Base-by-base conservation (phyloP, 139 green algal species). In the Chlorella ohadii region DNA sequence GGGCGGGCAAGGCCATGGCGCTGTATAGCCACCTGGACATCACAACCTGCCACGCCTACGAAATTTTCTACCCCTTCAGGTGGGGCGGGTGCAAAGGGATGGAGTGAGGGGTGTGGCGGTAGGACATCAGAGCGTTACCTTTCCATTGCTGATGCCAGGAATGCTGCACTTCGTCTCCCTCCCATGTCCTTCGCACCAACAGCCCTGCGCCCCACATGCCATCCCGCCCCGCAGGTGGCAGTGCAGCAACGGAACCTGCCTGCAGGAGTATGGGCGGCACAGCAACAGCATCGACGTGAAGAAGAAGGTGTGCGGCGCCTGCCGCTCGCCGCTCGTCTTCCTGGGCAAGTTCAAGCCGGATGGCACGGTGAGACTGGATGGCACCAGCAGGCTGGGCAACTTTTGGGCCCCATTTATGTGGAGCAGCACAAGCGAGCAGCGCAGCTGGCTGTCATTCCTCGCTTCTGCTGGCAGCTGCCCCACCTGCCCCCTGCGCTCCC, bases 11-110 rank as follows among this genome's bases (percentile, higher is more conserved):
- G 0, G 88, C 88, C 16, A 87, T 86, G 83, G 31, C 11, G 59
- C 55, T 71, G 22, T 80, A 87, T 79, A 87, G 85, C 9, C 64
- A 90, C 31, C 55, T 94, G 56, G 41, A 90, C 41, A 83, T 95
- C 47, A 91, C 83, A 71, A 94, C 91, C 12, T 94, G 92, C 85
- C 92, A 95, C 84, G 56, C 51, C 6, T 95, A 95, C 73, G 82
- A 90, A 19, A 91, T 93, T 63, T 87, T 92, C 63, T 87, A 87
- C 63, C 63, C 88, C 34, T 89, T 83, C 83, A 78, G 74, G 7
- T 95, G 89, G 82, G 83, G 27, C 16, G 34, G 56, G 28, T n/a
- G 47, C 1, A 31, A 71, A 3, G 64, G 64, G 64, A 2, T 23
- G 28, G 64, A 4, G 25, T 36, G 63, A 4, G 63, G 16, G 66